phyloP scores from a whole-genome alignment of 345 rosid genomes.

The Eucalyptus shirleyi region DNA sequence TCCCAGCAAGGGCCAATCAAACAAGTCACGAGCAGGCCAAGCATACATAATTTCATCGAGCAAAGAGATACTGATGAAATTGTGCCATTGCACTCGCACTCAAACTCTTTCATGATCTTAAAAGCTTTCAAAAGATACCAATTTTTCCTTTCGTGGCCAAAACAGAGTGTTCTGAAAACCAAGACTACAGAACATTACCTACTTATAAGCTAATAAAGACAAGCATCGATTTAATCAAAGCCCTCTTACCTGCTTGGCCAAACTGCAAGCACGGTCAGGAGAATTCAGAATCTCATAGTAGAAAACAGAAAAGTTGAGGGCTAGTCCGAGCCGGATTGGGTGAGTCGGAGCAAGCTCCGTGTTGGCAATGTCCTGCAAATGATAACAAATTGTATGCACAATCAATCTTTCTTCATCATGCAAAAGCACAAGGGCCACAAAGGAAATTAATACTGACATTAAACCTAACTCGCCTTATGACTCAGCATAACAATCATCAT shows the following conservation, averaged over 20 bases:
- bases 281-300: constrained; percentile 89
- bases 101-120: not conserved
- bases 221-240: not conserved
- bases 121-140: not conserved
- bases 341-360: constrained; percentile 83
- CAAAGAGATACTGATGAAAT: not conserved
- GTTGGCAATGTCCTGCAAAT: constrained; percentile 70
- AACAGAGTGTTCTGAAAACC: not conserved
- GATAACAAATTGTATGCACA: not conserved
- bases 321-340: constrained; percentile 84
- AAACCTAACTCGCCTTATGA: not conserved
- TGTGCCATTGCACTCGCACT: not conserved
- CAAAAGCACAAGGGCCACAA: not conserved
- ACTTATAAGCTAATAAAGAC: not conserved
- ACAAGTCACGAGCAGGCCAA: not conserved
- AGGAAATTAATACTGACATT: not conserved
- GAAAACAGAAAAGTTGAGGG: constrained; percentile 85
- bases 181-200: not conserved
- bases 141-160: not conserved
- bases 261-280: constrained; percentile 91
- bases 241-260: constrained; percentile 67
- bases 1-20: not conserved
- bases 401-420: not conserved
- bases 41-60: not conserved
- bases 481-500: not conserved